Percentiles rank a stretch among this genome's conserved stretches.
Conservation (phyloP, 148 eudicot genomes). For the Agrostemma githago region DNA sequence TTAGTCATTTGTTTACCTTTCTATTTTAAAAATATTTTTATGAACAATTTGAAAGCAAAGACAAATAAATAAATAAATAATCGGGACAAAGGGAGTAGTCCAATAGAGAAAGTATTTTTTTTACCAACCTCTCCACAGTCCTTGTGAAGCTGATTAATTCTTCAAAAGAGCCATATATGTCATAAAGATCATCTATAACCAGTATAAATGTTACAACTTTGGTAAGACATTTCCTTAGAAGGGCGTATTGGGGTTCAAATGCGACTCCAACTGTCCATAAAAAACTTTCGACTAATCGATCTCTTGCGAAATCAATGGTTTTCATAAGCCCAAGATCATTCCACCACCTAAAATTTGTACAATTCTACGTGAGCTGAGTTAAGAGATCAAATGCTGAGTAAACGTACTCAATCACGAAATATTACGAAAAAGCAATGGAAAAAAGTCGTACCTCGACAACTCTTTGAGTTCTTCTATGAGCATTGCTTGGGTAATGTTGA, state of each 20-base stretch:
- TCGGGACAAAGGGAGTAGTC: too few species aligned
- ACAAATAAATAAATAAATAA: too few species aligned
- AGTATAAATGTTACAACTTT: slow-evolving; percentile 36
- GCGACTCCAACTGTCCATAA: slow-evolving; percentile 52
- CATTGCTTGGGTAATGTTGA: slow-evolving; percentile 42
- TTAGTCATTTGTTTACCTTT: too few species aligned
- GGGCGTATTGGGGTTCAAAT: slow-evolving; percentile 32
- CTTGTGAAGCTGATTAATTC: slow-evolving; percentile 41
- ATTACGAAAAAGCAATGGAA: too few species aligned
- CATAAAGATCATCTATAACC: slow-evolving; percentile 48
- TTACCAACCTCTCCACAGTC: slow-evolving; percentile 35
- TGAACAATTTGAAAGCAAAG: too few species aligned
- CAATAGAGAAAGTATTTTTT: too few species aligned
- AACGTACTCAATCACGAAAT: not conserved
- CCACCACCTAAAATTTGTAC: slow-evolving; percentile 49
- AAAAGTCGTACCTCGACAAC: slow-evolving; percentile 24
- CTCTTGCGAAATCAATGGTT: slow-evolving; percentile 36
- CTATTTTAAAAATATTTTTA: too few species aligned
- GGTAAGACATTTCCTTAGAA: slow-evolving; percentile 42
- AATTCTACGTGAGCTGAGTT: not conserved
- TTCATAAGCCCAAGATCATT: slow-evolving; percentile 33
- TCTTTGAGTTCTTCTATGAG: slow-evolving; percentile 41
- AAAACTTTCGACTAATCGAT: slow-evolving; percentile 47
- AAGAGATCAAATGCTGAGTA: not conserved
- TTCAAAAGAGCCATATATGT: slow-evolving; percentile 42